Base-by-base conservation (phyloP, 2,329 filamentous ascomycete genomes). In the Apiospora hydei region DNA sequence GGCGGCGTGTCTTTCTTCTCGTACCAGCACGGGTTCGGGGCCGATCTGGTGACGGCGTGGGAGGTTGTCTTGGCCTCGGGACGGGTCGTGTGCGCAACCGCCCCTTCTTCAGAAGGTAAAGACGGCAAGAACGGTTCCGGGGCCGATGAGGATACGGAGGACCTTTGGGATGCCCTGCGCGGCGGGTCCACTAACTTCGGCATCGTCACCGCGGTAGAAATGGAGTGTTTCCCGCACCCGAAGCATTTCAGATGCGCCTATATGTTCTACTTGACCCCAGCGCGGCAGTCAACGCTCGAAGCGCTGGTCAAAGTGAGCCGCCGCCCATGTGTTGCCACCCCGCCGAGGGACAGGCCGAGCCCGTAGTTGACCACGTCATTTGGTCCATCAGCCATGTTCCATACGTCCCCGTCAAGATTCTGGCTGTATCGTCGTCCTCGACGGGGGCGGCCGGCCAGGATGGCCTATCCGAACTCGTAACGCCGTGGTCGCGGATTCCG, bases 1-100 rank as follows among this genome's bases (percentile, higher is more conserved):
- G 76, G 77, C 3, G 77, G 77, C 26, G 57, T 67, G 18, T 67
- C 70, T 4, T 72, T 71, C 43, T 66, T 57, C 67, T 47, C 70
- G 21, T 7, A 69, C 8, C 77, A 79, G 1, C 77, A 82, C 57
- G 85, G 86, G 3, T 84, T 82, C 71, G 82, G 80, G 26, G 84
- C 82, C 70, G 86, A 86, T 72, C 84, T 81, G 46, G 81, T 87
- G 4, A 70, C 79, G 41, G 80, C 79, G 47, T 85, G 77, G 69
- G 72, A 85, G 71, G 81, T 87, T n/a, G 84, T 87, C 4, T 80
- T 85, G 1, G 81, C 82, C 6, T 71, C 72, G 43, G 72, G 71
- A 16, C 30, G 75, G 4, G 34, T 67, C 13, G 44, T 47, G 66
- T n/a, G 66, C 5, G 66, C 41, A 8, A 18, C 66, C 2, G 38